Conservation (phyloP, 306 rosid genomes). For the Dryas alaskensis region DNA sequence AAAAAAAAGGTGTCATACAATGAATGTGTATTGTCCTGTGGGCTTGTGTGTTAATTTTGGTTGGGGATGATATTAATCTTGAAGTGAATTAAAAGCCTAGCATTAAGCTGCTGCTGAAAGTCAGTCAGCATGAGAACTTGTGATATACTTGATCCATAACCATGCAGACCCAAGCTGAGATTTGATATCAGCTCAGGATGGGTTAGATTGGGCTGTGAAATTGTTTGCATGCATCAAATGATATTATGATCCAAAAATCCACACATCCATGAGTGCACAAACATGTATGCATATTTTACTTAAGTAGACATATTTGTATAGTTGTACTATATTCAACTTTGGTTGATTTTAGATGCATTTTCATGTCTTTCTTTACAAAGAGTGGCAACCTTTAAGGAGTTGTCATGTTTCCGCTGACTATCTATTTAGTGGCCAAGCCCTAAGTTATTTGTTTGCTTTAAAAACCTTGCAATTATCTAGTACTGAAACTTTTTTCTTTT, state of each 20-base stretch:
- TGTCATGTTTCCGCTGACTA: not conserved
- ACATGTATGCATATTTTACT: not conserved
- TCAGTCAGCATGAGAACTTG: not conserved
- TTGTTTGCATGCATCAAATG: not conserved
- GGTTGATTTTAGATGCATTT: not conserved
- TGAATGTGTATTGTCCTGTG: conserved; percentile 6
- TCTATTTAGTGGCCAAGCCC: not conserved
- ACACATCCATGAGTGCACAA: not conserved
- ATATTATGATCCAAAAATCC: not conserved
- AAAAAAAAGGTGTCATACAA: not conserved
- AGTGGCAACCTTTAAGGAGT: not conserved
- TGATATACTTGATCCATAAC: not conserved
- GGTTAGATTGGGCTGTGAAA: not conserved
- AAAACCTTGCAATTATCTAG: not conserved
- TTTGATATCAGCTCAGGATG: not conserved
- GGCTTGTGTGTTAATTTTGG: not conserved
- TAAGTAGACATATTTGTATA: not conserved
- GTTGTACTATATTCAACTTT: not conserved
- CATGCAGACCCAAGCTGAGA: not conserved
- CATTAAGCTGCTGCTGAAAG: not conserved
- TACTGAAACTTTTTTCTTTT: conserved; percentile 1
- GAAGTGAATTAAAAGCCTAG: not conserved
- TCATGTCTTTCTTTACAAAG: not conserved
- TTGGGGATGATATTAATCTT: not conserved
- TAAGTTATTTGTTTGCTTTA: not conserved